Evolutionary conservation across 345 rosid species (phyloP), one percentile per base, ranked within the genome.

Genomic region (Arabis hirsuta): DNA sequence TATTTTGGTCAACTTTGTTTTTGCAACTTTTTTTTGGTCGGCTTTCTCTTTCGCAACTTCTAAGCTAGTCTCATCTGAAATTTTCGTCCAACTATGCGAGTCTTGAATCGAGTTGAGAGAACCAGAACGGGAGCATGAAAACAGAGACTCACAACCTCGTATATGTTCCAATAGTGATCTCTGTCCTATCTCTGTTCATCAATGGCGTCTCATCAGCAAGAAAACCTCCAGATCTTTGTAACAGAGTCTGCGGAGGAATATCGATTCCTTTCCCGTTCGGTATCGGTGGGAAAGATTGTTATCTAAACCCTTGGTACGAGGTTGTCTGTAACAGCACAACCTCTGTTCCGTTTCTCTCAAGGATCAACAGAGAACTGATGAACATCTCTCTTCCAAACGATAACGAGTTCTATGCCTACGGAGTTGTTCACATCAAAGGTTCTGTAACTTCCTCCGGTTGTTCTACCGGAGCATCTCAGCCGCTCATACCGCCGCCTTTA

Each of bases 251-350:
- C 14, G 80, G 76, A 55, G 76, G 57, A 5, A 14, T 71, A 7
- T 22, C 62, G 0, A 63, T 76, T 16, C 76, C 76, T 2, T 76
- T 55, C 16, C 80, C 76, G 0, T 76, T 76, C 4, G 80, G 76
- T 32, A 65, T 76, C 0, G 80, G 78, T 6, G 52, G 45, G 9
- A 64, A 51, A 20, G 76, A 57, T 1, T 76, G 80, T 48, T 76
- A 50, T 58, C 62, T 70, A 7, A 76, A 76, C 43, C 67, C 65
- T 1, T 76, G 80, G 80, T 76, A 76, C 67, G 76, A 76, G 70
- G 67, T 71, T 71, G 16, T 50, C 42, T 76, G 80, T 52, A 71
- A 48, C 20, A 61, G 38, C 41, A 29, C 22, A 5, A 52, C 29
- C 61, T 67, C 65, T 46, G 71, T 64, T 65, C 65, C 76, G 29